Conservation (phyloP, 495 filamentous ascomycete genomes). For the Hypoxylon crocopeplum region DNA sequence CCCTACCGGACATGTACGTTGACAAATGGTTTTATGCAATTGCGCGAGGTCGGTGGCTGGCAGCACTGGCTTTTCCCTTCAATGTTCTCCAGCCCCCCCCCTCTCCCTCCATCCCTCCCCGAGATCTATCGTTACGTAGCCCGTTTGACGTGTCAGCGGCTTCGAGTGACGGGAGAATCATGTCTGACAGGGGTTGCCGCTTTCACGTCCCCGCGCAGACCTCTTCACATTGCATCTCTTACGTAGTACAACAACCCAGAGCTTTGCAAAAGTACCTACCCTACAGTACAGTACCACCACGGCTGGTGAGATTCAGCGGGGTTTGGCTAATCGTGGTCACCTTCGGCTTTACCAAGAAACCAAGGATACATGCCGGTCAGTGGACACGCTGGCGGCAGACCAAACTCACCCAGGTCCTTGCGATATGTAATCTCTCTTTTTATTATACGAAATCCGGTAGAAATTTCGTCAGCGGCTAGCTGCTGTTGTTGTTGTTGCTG, state of each 20-base stretch:
- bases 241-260: conserved; percentile 7
- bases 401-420: conserved; percentile 27
- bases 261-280: conserved; percentile 13
- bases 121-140: conserved; percentile 28
- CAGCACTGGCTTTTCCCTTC: too few species aligned
- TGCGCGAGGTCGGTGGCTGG: conserved; percentile 25
- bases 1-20: conserved; percentile 1
- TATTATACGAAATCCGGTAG: conserved; percentile 24
- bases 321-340: conserved; percentile 30
- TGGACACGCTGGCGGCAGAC: conserved; percentile 30
- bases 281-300: not conserved
- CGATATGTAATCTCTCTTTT: conserved; percentile 20
- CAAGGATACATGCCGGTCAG: conserved; percentile 32
- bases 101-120: not conserved
- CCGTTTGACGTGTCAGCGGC: conserved; percentile 30
- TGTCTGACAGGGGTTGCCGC: conserved; percentile 18
- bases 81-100: conserved; percentile 3
- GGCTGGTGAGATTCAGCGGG: conserved; percentile 37
- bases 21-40: conserved; percentile 12
- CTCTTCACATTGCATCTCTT: conserved; percentile 13
- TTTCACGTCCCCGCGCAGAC: conserved; percentile 10
- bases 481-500: too few species aligned
- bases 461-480: conserved; percentile 19
- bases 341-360: conserved; percentile 34
- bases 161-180: conserved; percentile 21